Base-by-base conservation (phyloP, 1,139 yeast genomes). In the Saccharomycopsis hybrid region DNA sequence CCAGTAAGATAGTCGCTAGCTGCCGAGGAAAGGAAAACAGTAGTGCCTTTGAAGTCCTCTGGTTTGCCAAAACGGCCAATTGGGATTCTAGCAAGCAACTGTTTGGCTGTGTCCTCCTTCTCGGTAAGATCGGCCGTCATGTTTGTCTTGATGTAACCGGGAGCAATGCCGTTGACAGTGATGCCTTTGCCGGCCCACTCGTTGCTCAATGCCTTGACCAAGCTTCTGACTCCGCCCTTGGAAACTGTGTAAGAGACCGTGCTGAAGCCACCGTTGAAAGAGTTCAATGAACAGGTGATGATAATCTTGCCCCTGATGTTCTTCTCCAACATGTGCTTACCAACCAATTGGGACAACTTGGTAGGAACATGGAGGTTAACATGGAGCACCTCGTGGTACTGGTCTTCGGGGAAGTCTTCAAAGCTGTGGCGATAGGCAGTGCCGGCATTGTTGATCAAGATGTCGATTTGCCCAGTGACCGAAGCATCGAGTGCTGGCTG, bases 251-350 rank as follows among this genome's bases (percentile, higher is more conserved):
- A 78, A 0, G 81, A 72, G 2, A 78, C 68, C 37, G 69, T 65
- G 49, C 64, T 59, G 50, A 66, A 38, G 1, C 76, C 76, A 11
- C 77, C 78, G 47, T 69, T 67, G 63, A 66, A 72, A 0, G 76
- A 65, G 52, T 65, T 59, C 46, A 74, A 56, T 2, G 86, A 80
- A 1, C 82, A 85, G 30, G 86, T 78, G 61, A 81, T 75, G 56
- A 82, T 73, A 58, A 82, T 73, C 48, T 82, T 80, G 36, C 88
- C 89, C 56, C 71, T 70, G 31, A 75, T 74, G n/a, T 74, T 69
- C 59, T 68, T 63, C 50, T 72, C 62, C 49, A 73, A 60, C 72
- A 73, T 71, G 52, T 68, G 70, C 33, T 63, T 61, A 1, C 78
- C 83, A 41, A 74, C 67, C 11, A 69, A 70, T 54, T 76, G 68